Percentiles rank a stretch among this genome's conserved stretches.
Evolutionary conservation across 345 rosid genomes (phyloP).

Genomic region (Murraya koenigii): DNA sequence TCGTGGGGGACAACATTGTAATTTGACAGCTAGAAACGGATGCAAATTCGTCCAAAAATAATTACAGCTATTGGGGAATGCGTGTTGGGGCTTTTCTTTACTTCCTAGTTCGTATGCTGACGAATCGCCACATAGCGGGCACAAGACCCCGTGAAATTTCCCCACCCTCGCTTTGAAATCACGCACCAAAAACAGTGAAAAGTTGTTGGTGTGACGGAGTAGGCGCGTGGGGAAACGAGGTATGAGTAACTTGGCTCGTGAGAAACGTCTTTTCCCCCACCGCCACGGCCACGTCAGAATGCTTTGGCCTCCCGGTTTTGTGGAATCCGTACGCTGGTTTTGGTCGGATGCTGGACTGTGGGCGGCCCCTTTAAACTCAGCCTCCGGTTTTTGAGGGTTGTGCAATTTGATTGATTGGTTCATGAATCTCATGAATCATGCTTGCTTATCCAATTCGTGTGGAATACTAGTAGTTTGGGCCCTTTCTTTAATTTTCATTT

Average conservation of each 20-base stretch:
- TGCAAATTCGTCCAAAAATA: neutral
- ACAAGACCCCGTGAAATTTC: neutral
- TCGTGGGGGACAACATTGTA: neutral
- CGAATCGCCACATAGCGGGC: neutral
- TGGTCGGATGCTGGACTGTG: neutral
- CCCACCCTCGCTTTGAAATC: neutral
- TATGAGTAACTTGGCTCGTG: neutral
- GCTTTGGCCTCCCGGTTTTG: conserved; percentile 4
- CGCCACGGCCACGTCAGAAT: too few species aligned
- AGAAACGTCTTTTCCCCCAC: neutral
- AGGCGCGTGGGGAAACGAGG: neutral
- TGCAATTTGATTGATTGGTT: neutral
- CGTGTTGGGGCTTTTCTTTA: neutral
- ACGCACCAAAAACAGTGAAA: neutral
- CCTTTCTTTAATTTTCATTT: neutral
- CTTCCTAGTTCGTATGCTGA: neutral
- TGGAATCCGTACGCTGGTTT: conserved; percentile 14
- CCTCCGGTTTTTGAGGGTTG: neutral
- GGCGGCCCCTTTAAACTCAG: conserved; percentile 3
- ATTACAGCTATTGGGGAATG: neutral
- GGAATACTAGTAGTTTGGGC: neutral
- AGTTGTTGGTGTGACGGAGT: neutral
- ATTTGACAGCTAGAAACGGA: neutral
- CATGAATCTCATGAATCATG: neutral
- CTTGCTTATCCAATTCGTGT: neutral